These are phyloP conservation scores for Amaranthus palmeri DNA, from an alignment of 148 eudicot species.

Conservation along the genomic window DNA sequence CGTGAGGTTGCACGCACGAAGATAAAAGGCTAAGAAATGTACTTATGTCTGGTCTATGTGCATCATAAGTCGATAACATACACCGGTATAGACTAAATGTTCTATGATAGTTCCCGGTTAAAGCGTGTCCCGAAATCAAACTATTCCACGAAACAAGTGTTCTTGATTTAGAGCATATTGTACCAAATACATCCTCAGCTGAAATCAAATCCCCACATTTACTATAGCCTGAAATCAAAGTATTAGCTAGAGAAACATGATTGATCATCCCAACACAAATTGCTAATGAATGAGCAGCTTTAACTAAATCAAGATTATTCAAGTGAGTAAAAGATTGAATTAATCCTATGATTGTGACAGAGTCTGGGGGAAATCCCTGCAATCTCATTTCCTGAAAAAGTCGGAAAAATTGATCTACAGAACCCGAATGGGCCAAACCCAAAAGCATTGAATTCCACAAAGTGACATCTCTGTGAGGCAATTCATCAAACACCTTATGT, in stretches of 20 bases:
- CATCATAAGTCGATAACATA: constrained; percentile 29
- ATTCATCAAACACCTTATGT: constrained; percentile 39
- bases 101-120: constrained; percentile 18
- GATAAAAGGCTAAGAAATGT: constrained; percentile 55
- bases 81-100: constrained; percentile 25
- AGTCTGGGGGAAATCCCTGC: constrained; percentile 38
- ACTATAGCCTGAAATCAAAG: constrained; percentile 58
- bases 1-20: constrained; percentile 34
- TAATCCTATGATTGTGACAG: constrained; percentile 49
- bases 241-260: constrained; percentile 52
- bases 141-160: constrained; percentile 59
- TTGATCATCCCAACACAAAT: constrained; percentile 36
- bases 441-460: constrained; percentile 59
- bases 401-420: constrained; percentile 28
- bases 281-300: constrained; percentile 42
- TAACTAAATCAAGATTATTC: constrained; percentile 32
- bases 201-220: constrained; percentile 45
- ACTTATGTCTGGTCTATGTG: constrained; percentile 47
- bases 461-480: constrained; percentile 50
- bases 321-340: constrained; percentile 28
- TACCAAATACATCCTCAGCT: constrained; percentile 44
- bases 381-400: constrained; percentile 48
- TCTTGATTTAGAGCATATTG: constrained; percentile 28
- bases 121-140: constrained; percentile 47
- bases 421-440: constrained; percentile 48